phyloP scores from a whole-genome alignment of 2,329 filamentous ascomycete genomes.

The Penicillium sp. region DNA sequence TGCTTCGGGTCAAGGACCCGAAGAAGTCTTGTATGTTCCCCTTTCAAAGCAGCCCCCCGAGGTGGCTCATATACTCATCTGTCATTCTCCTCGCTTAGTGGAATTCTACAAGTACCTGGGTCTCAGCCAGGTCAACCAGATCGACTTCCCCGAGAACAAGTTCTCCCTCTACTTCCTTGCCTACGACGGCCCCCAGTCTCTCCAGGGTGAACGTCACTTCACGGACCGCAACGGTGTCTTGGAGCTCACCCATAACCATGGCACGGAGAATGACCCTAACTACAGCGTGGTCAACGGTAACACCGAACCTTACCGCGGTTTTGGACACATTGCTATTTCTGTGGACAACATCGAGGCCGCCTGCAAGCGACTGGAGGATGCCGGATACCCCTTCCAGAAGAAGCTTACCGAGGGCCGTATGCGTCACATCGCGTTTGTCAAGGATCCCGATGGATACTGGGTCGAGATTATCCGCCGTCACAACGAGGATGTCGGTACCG shows the following conservation, averaged over 20 bases:
- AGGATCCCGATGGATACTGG: conserved; percentile 81
- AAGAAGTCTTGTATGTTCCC: too few species aligned
- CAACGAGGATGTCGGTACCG: conserved; percentile 60
- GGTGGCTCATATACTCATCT: too few species aligned
- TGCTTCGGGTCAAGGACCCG: conserved; percentile 91
- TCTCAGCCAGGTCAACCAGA: conserved; percentile 71
- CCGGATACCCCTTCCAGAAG: conserved; percentile 91
- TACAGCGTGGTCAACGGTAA: conserved; percentile 85
- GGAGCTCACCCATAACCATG: conserved; percentile 76
- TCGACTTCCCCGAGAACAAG: conserved; percentile 74
- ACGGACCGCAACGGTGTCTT: conserved; percentile 79
- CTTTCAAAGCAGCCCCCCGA: too few species aligned
- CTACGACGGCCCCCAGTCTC: conserved; percentile 67
- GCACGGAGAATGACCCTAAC: conserved; percentile 72
- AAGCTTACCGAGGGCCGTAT: conserved; percentile 81
- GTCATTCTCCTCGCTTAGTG: too few species aligned
- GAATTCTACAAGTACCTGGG: conserved; percentile 92
- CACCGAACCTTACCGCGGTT: conserved; percentile 69
- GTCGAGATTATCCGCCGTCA: conserved; percentile 56
- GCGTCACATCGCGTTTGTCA: conserved; percentile 77
- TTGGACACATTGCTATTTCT: conserved; percentile 76
- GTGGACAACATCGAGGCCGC: conserved; percentile 81
- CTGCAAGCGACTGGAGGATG: conserved; percentile 79
- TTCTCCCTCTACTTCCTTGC: conserved; percentile 94
- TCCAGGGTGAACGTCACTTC: conserved; percentile 65